These are phyloP conservation scores for Alternaria metachromatica DNA, from an alignment of 2,329 filamentous ascomycete species.

Conservation along the genomic window DNA sequence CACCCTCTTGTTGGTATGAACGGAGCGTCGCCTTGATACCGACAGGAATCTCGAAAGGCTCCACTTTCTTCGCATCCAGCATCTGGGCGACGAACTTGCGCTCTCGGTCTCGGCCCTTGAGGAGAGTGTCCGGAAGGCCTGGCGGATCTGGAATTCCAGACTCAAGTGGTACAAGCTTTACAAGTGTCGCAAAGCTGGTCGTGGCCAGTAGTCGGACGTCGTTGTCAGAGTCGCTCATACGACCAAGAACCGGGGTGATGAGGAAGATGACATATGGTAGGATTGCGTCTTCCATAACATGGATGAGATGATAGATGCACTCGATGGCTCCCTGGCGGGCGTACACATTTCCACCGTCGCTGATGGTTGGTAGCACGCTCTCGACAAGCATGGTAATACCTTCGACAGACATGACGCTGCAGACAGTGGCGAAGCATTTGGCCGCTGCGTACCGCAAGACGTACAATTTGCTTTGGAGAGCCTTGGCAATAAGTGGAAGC, in stretches of 20 bases:
- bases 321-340: conserved; percentile 94
- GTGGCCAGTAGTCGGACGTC: conserved; percentile 94
- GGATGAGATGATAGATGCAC: conserved; percentile 94
- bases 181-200: conserved; percentile 94
- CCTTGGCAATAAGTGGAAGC: conserved; percentile 84
- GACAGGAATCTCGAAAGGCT: conserved; percentile 90
- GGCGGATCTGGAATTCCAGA: conserved; percentile 97
- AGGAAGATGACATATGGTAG: conserved; percentile 98
- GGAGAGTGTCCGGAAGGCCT: conserved; percentile 84
- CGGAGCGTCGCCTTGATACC: conserved; percentile 96
- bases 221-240: conserved; percentile 98
- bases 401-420: conserved; percentile 92
- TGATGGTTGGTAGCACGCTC: conserved; percentile 89
- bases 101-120: conserved; percentile 90
- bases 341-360: conserved; percentile 85
- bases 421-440: conserved; percentile 96
- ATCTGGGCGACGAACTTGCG: conserved; percentile 97
- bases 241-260: conserved; percentile 92
- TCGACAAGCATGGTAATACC: conserved; percentile 97
- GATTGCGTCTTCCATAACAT: conserved; percentile 96
- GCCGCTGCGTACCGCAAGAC: conserved; percentile 96
- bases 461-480: conserved; percentile 84
- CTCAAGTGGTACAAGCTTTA: conserved; percentile 95
- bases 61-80: conserved; percentile 95
- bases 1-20: conserved; percentile 97